Evolutionary conservation across 2,329 filamentous ascomycete genomes (phyloP).

Genomic region (Graphiopsis chlorocephala): DNA sequence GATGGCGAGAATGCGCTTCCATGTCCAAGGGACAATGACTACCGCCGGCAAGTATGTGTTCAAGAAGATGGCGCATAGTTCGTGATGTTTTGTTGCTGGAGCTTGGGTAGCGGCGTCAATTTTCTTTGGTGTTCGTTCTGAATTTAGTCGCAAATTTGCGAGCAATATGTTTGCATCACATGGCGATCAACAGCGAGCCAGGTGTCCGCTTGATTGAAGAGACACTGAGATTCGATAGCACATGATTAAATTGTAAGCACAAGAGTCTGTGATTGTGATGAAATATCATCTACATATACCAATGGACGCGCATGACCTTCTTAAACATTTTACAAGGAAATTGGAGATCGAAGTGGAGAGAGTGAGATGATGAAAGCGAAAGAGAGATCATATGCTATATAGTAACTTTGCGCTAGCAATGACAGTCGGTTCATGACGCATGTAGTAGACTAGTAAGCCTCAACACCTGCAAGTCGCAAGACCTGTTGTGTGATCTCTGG

Average conservation of each 20-base stretch:
- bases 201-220: no score
- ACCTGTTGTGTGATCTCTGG: slow-evolving; percentile 36
- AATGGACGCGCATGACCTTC: neutral
- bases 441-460: slow-evolving; percentile 36
- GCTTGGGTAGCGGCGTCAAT: neutral
- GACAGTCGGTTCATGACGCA: slow-evolving; percentile 23
- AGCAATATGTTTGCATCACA: neutral
- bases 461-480: slow-evolving; percentile 37
- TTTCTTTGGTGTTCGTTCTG: neutral
- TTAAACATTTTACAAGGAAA: neutral
- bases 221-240: no score
- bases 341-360: neutral
- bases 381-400: neutral
- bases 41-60: slow-evolving; percentile 21
- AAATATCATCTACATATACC: no score
- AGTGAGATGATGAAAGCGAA: neutral
- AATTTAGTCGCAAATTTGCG: neutral
- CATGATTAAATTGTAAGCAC: no score
- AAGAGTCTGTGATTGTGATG: no score
- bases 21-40: slow-evolving; percentile 17
- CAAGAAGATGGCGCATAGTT: neutral
- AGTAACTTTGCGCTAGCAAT: neutral
- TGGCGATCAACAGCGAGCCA: no score
- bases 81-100: neutral
- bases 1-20: slow-evolving; percentile 21